Evolutionary conservation across 305 asterid species (phyloP).

Genomic region (Euphrasia arctica): DNA sequence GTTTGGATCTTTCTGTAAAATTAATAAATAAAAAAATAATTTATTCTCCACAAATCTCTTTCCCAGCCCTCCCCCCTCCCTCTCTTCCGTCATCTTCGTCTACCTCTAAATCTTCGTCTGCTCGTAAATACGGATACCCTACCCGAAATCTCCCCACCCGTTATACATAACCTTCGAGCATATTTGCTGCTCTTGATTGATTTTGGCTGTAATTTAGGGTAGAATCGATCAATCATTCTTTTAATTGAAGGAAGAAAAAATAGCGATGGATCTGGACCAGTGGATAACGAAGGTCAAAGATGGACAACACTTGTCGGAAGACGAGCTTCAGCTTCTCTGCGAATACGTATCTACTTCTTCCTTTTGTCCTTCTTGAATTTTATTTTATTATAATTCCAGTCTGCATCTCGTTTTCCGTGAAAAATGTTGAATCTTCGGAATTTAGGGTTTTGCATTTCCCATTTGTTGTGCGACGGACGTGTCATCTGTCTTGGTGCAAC

Average conservation of each 20-base stretch:
- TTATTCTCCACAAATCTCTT: conserved; percentile 10
- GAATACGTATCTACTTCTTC: conserved; percentile 65
- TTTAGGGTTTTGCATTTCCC: conserved; percentile 36
- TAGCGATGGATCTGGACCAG: conserved; percentile 88
- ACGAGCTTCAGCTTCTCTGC: conserved; percentile 97
- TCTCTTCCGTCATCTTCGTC: conserved; percentile 13
- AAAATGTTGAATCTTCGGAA: conserved; percentile 17
- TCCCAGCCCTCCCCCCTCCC: conserved; percentile 8
- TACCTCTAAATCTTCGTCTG: neutral
- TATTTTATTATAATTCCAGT: neutral
- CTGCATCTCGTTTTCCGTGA: neutral
- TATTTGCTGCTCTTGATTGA: conserved; percentile 18
- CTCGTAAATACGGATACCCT: neutral
- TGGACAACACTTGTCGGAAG: conserved; percentile 95
- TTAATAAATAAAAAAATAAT: neutral
- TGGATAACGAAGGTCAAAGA: conserved; percentile 88
- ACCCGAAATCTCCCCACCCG: neutral
- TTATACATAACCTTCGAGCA: neutral
- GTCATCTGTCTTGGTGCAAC: conserved; percentile 13
- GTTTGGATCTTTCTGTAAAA: neutral
- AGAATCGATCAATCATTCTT: conserved; percentile 13
- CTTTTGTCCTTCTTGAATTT: neutral
- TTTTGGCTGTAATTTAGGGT: conserved; percentile 19
- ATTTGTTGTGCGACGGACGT: conserved; percentile 17
- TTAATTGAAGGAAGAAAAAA: conserved; percentile 1